These are phyloP conservation scores for Athelia psychrophila DNA, from an alignment of 1,284 basidiomycete genomes.

Conservation along the genomic window DNA sequence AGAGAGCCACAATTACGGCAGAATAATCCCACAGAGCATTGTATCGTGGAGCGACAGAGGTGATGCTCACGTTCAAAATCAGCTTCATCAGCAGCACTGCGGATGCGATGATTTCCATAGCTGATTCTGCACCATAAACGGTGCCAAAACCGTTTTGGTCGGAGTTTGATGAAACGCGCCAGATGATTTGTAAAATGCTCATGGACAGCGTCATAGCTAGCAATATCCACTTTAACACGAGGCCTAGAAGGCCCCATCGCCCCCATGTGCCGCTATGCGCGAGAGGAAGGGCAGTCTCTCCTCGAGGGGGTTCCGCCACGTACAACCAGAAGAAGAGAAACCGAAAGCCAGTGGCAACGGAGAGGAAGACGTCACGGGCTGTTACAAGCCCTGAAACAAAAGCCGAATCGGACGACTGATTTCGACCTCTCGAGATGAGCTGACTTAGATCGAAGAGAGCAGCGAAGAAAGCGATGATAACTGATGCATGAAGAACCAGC, in stretches of 20 bases:
- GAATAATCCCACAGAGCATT: constrained; percentile 47
- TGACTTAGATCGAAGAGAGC: constrained; percentile 64
- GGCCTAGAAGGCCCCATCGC: constrained; percentile 57
- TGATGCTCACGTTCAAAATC: constrained; percentile 51
- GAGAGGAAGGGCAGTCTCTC: constrained; percentile 28
- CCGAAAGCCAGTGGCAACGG: constrained; percentile 54
- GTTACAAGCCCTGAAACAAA: constrained; percentile 41
- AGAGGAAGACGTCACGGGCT: constrained; percentile 57
- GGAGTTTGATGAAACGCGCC: constrained; percentile 43
- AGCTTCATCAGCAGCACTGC: constrained; percentile 62
- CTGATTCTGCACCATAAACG: constrained; percentile 56
- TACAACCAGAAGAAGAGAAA: constrained; percentile 70
- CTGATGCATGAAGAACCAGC: constrained; percentile 53
- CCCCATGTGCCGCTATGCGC: constrained; percentile 60
- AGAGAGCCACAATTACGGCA: constrained; percentile 48
- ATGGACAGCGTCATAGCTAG: constrained; percentile 43
- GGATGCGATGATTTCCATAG: constrained; percentile 56
- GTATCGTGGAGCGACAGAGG: constrained; percentile 36
- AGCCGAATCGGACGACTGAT: constrained; percentile 21
- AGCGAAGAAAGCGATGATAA: constrained; percentile 58
- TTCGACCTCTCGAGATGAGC: constrained; percentile 40
- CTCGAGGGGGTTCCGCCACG: constrained; percentile 52
- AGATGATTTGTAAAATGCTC: constrained; percentile 58
- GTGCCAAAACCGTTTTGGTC: constrained; percentile 40
- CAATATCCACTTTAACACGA: constrained; percentile 48